Evolutionary conservation across 306 rosid genomes (phyloP), one percentile per base, ranked within the genome.

Genomic region (Chamaecrista fasciculata): DNA sequence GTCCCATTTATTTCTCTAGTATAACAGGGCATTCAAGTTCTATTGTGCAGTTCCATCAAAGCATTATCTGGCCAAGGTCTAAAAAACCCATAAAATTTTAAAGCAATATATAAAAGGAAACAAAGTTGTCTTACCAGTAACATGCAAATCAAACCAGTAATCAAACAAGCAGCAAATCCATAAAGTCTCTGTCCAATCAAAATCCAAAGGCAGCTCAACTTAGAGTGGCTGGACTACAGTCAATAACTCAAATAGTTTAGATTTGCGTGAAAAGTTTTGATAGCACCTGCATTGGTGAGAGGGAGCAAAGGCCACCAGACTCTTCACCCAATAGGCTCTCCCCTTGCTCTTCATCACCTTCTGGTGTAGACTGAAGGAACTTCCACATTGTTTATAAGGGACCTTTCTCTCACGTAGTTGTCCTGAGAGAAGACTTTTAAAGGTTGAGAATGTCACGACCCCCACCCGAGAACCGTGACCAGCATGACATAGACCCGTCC

Each of bases 81-180:
- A 6, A 26, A 18, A 15, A 56, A 33, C 4, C 39, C 61, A 14
- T 11, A 25, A 25, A n/a, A n/a, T n/a, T n/a, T n/a, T n/a, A n/a
- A n/a, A n/a, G n/a, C n/a, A n/a, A 56, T 11, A 24, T n/a, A n/a
- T 8, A 25, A 24, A 59, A 31, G 21, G 70, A 16, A 36, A 46
- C 25, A 21, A 59, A 67, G 57, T 59, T 44, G 53, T 60, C 91
- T 79, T 81, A 94, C 99, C 99, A 94, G 69, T 39, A 94, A 26
- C 99, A 86, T 94, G 64, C 79, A 81, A 62, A 58, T 83, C 66
- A 88, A 76, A 55, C 99, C 99, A 71, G 83, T 91, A 25, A 87
- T 5, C 73, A 85, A 82, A 60, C 83, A 90, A 53, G 84, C 89
- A 69, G 95, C 88, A 69, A 94, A 94, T 7, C 78, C 99, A 61